Base-by-base conservation (phyloP, 768 basidiomycete species). In the Tulasnella sp. region DNA sequence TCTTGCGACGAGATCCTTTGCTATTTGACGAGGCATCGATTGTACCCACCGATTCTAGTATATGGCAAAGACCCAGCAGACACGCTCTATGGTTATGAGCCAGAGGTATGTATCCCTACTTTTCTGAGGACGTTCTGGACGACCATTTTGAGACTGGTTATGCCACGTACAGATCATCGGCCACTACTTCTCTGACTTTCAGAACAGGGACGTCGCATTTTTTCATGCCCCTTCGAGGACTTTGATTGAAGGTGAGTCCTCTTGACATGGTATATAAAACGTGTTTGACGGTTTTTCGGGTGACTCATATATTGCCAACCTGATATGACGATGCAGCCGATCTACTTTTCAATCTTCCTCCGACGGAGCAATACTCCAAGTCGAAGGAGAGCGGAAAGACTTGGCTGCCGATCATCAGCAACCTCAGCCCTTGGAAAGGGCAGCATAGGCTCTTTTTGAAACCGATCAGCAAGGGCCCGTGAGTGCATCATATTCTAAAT, bases 171-270 rank as follows among this genome's bases (percentile, higher is more conserved):
- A 38, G 34, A 78, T 79, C 62, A 30, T 68, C 2, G 64, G 48
- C 59, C 84, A 82, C 64, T 86, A 84, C 66, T 87, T 87, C 67
- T 73, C 82, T 9, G 84, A 83, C 1, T 78, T 80, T 66, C 73
- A 48, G 61, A 88, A 87, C 67, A 85, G 87, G 66, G 91, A 93
- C 55, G 80, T 92, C 11, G 87, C 89, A 0, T 91, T 89, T 70
- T 78, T 85, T 60, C 91, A 94, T 66, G 70, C 73, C 15, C 73
- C 78, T 0, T 84, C 82, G 11, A 85, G 81, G 68, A 80, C 83
- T 0, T 72, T 93, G 46, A 78, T 93, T 46, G 75, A 85, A 68
- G 34, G 34, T 38, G 34, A 38, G 34, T n/a, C n/a, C n/a, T n/a
- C n/a, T n/a, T n/a, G n/a, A n/a, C n/a, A n/a, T n/a, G n/a, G n/a